A percentile compares a stretch with the other conserved stretches of the same genome.
Conservation (phyloP, 2,329 filamentous ascomycete genomes). For the Claviceps sp. region DNA sequence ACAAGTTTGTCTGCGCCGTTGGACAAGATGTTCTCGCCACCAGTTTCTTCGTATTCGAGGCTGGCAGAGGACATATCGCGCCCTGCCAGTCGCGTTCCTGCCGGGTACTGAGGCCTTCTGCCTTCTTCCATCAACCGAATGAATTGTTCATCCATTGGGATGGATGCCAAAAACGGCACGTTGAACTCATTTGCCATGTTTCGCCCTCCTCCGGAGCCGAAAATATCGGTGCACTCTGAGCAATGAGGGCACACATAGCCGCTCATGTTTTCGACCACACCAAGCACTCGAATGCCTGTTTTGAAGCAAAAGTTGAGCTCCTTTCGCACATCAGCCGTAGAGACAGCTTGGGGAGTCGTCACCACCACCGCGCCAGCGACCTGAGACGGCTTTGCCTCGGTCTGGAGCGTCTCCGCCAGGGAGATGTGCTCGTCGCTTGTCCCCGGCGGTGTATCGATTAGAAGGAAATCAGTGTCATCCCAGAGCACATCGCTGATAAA, state of each 20-base stretch:
- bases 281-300: slow-evolving; percentile 64
- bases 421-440: slow-evolving; percentile 97
- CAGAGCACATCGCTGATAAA: slow-evolving; percentile 88
- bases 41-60: background rate
- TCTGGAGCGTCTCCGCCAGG: slow-evolving; percentile 71
- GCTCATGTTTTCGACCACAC: slow-evolving; percentile 95
- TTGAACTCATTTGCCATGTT: slow-evolving; percentile 79
- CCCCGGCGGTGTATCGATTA: slow-evolving; percentile 92
- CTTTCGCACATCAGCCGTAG: slow-evolving; percentile 86
- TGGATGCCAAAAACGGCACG: slow-evolving; percentile 70
- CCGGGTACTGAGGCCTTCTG: slow-evolving; percentile 50
- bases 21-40: slow-evolving; percentile 3
- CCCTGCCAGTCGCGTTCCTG: slow-evolving; percentile 50
- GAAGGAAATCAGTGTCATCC: slow-evolving; percentile 75
- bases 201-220: slow-evolving; percentile 79
- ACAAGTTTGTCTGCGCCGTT: slow-evolving; percentile 34
- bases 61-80: slow-evolving; percentile 28
- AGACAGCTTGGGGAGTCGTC: slow-evolving; percentile 89
- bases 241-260: slow-evolving; percentile 74
- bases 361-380: slow-evolving; percentile 84
- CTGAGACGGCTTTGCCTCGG: slow-evolving; percentile 48
- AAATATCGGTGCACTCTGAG: slow-evolving; percentile 82
- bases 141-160: slow-evolving; percentile 90
- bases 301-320: slow-evolving; percentile 89
- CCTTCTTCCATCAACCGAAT: slow-evolving; percentile 73